These are phyloP conservation scores for Xylariaceae sp. DNA, from an alignment of 2,329 filamentous ascomycete genomes.

Conservation along the genomic window DNA sequence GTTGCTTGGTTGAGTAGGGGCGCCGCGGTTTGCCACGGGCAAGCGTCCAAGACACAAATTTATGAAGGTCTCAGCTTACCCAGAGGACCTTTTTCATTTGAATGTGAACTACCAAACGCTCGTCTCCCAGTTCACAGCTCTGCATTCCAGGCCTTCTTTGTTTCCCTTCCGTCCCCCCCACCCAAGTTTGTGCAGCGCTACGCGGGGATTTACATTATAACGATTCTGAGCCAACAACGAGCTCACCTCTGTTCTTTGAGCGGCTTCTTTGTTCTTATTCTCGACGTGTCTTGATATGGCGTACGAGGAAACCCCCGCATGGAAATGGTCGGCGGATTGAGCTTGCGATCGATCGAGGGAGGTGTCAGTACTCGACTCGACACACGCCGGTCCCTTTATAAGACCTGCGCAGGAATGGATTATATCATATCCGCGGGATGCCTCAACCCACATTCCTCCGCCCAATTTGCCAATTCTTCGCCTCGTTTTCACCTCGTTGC, in stretches of 20 bases:
- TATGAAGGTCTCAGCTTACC: slow-evolving; percentile 16
- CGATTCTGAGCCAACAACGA: slow-evolving; percentile 24
- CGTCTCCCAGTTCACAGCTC: slow-evolving; percentile 23
- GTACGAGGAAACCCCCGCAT: slow-evolving; percentile 9
- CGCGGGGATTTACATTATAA: slow-evolving; percentile 21
- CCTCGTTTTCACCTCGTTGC: slow-evolving; percentile 19
- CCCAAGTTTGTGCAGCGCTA: slow-evolving; percentile 12
- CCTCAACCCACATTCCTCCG: slow-evolving; percentile 31
- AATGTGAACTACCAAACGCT: slow-evolving; percentile 6
- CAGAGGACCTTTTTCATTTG: slow-evolving; percentile 7
- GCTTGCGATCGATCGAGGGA: slow-evolving; percentile 14
- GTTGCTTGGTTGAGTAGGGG: background rate
- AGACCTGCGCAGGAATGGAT: slow-evolving; percentile 29
- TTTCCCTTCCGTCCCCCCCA: slow-evolving; percentile 16
- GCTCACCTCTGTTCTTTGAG: slow-evolving; percentile 27
- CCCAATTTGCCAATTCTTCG: slow-evolving; percentile 20
- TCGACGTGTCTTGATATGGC: slow-evolving; percentile 21
- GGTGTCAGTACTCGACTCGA: slow-evolving; percentile 10
- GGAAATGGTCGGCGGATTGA: slow-evolving; percentile 15
- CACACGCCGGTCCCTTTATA: slow-evolving; percentile 23
- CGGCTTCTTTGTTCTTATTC: slow-evolving; percentile 22
- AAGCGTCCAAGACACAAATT: slow-evolving; percentile 2
- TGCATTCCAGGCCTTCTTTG: slow-evolving; percentile 30
- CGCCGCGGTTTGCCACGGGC: background rate
- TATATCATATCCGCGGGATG: slow-evolving; percentile 24